Conservation (phyloP, 371 early-diverging fungal species). For the Mortierella sp. region DNA sequence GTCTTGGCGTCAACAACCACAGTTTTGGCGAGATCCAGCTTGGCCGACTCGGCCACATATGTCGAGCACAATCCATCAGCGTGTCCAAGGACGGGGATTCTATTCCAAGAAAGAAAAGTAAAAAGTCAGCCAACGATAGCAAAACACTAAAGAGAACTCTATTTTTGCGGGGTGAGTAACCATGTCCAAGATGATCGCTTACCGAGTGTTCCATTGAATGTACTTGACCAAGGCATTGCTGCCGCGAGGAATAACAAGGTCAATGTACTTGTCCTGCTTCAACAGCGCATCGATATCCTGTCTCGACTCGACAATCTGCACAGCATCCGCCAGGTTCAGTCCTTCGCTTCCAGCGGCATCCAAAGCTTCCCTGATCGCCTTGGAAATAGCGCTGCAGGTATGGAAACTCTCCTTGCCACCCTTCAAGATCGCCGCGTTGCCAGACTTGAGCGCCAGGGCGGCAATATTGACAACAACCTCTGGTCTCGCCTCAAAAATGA, state of each 20-base stretch:
- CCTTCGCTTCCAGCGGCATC: conserved; percentile 48
- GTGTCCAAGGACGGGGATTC: conserved; percentile 98
- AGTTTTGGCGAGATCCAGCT: conserved; percentile 78
- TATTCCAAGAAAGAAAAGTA: conserved; percentile 32
- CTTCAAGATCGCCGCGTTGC: conserved; percentile 97
- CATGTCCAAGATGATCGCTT: neutral
- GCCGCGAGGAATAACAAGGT: conserved; percentile 96
- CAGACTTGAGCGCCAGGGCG: conserved; percentile 95
- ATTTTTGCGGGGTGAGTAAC: conserved; percentile 1
- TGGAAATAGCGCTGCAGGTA: conserved; percentile 84
- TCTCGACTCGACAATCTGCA: conserved; percentile 92
- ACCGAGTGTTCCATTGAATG: conserved; percentile 92
- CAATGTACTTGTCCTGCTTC: conserved; percentile 92
- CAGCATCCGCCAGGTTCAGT: conserved; percentile 76
- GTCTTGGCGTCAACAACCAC: conserved; percentile 95
- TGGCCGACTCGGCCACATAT: conserved; percentile 89
- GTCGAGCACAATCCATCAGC: conserved; percentile 97
- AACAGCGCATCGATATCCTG: conserved; percentile 90
- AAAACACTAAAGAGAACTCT: conserved; percentile 10
- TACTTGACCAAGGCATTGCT: conserved; percentile 90
- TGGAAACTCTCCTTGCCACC: conserved; percentile 90
- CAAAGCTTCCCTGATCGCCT: conserved; percentile 86
- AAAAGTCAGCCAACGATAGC: conserved; percentile 1
- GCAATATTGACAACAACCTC: conserved; percentile 98
- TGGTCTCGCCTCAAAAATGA: conserved; percentile 98